These are phyloP conservation scores for Hexamita inflata DNA, from an alignment of 208 protist genomes.

Conservation along the genomic window DNA sequence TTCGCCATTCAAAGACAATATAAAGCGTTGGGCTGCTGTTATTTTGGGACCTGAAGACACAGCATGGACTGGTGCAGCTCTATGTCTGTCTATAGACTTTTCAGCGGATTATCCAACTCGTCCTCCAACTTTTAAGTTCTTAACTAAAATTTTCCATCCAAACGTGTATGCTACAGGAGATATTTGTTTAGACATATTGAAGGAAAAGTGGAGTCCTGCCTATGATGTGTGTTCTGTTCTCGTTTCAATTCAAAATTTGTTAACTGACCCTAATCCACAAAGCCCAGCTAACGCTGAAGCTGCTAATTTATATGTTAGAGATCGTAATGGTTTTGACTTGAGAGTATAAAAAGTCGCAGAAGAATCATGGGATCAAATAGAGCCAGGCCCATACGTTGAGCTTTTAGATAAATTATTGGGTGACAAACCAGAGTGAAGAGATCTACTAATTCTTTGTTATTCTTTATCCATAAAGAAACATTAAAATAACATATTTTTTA, in stretches of 20 bases:
- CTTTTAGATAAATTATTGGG: conserved; percentile 6
- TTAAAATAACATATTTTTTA: too few relatives aligned
- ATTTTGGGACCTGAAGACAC: conserved; percentile 50
- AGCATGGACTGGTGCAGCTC: conserved; percentile 48
- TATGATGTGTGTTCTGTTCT: conserved; percentile 92
- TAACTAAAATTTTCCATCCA: conserved; percentile 50
- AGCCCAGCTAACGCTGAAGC: conserved; percentile 94
- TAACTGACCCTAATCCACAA: conserved; percentile 96
- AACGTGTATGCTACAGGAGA: conserved; percentile 79
- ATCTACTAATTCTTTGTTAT: too few relatives aligned
- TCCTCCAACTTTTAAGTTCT: conserved; percentile 46
- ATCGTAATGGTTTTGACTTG: conserved; percentile 25
- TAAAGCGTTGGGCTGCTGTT: conserved; percentile 45
- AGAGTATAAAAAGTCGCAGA: conserved; percentile 11
- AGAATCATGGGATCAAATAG: background rate
- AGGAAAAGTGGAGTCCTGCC: conserved; percentile 75
- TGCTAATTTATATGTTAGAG: conserved; percentile 62
- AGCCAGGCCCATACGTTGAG: background rate
- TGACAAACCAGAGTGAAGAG: background rate
- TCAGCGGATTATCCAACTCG: conserved; percentile 50
- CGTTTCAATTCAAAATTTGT: conserved; percentile 93
- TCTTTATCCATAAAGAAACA: too few relatives aligned
- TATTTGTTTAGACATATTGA: conserved; percentile 98
- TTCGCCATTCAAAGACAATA: conserved; percentile 42
- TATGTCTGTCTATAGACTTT: conserved; percentile 45